A percentile compares a stretch with the other conserved stretches of the same genome.
phyloP scores from a whole-genome alignment of 257 asterid species.

The Solanum sitiens region DNA sequence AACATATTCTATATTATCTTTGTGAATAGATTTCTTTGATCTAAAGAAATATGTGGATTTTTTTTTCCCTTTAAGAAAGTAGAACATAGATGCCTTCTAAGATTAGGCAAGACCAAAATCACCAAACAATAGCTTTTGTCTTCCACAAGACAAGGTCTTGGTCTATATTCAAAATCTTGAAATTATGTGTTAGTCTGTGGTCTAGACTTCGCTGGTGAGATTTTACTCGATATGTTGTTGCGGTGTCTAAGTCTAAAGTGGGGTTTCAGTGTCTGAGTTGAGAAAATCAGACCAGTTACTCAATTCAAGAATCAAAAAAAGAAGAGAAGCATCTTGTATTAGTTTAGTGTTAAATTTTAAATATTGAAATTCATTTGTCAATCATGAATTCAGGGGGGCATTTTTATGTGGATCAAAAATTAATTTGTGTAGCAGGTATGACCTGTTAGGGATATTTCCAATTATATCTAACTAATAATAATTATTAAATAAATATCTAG shows the following conservation, averaged over 20 bases:
- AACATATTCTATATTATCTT: neutral
- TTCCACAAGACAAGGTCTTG: constrained; percentile 14
- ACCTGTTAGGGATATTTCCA: neutral
- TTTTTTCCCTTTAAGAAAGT: neutral
- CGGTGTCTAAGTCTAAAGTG: neutral
- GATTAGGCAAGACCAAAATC: constrained; percentile 30
- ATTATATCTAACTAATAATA: neutral
- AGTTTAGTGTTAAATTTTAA: neutral
- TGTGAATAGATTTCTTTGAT: constrained; percentile 4
- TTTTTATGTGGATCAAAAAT: neutral
- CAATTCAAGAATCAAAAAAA: neutral
- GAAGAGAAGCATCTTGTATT: neutral
- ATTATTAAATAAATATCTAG: neutral
- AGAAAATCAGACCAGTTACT: neutral
- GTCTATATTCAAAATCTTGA: constrained; percentile 4
- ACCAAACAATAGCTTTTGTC: constrained; percentile 26
- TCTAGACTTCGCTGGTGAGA: neutral
- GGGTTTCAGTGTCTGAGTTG: neutral
- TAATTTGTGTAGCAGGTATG: neutral
- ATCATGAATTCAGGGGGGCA: neutral
- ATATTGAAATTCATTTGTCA: neutral
- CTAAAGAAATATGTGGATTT: constrained; percentile 15
- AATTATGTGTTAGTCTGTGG: neutral
- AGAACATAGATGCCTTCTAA: constrained; percentile 20
- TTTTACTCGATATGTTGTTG: neutral